Evolutionary conservation across 176 grass and related monocot species (phyloP).

Genomic region (Stipa capillata): DNA sequence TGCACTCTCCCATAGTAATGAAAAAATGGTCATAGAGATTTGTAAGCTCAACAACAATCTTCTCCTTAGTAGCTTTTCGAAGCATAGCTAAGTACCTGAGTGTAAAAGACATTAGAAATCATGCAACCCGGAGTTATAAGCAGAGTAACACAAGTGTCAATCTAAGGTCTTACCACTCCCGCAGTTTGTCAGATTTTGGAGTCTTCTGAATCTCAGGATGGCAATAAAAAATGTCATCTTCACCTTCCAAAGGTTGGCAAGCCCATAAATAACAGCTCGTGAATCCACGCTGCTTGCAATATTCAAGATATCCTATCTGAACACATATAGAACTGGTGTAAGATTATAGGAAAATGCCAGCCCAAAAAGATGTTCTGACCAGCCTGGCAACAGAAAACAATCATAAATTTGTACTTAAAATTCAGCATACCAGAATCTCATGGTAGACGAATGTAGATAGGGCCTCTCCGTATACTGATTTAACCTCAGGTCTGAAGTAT

Average conservation of each 20-base stretch:
- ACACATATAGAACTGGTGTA: constrained; percentile 26
- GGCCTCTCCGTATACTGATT: constrained; percentile 74
- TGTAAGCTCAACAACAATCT: constrained; percentile 90
- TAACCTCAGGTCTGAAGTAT: constrained; percentile 96
- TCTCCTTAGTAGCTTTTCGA: constrained; percentile 80
- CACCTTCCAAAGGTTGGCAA: constrained; percentile 92
- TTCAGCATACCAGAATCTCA: constrained; percentile 84
- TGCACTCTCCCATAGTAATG: constrained; percentile 65
- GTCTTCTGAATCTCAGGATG: constrained; percentile 99
- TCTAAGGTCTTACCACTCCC: constrained; percentile 69
- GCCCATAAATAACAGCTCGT: constrained; percentile 99
- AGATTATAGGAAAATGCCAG: background rate
- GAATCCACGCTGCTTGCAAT: constrained; percentile 98
- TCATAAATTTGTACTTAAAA: constrained; percentile 6
- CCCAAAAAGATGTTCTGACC: constrained; percentile 15
- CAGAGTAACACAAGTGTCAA: background rate
- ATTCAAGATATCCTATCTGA: constrained; percentile 99
- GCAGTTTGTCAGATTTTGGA: constrained; percentile 96
- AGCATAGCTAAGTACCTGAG: constrained; percentile 99
- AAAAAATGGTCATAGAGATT: constrained; percentile 98
- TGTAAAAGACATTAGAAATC: background rate
- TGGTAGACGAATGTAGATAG: constrained; percentile 91
- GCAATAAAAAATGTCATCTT: constrained; percentile 99
- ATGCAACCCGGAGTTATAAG: background rate
- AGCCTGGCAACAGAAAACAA: background rate